A percentile compares a stretch with the other conserved stretches of the same genome.
Conservation (phyloP, 257 asterid genomes). For the Nicotiana obtusifolia region DNA sequence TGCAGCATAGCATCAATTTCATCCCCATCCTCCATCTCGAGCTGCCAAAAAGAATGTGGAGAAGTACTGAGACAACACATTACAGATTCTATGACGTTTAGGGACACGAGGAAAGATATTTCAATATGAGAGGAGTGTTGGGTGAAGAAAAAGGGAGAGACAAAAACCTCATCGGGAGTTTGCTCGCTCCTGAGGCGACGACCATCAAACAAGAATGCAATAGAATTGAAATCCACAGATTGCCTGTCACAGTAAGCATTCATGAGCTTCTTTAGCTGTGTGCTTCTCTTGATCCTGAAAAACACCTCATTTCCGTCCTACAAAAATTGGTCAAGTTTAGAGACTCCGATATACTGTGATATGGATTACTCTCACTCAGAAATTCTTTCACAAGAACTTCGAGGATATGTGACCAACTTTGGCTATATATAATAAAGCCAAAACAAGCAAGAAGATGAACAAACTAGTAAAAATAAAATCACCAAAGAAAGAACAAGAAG, state of each 20-base stretch:
- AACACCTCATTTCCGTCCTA: conserved; percentile 39
- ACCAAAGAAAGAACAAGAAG: not conserved
- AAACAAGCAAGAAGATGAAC: not conserved
- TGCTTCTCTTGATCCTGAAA: conserved; percentile 35
- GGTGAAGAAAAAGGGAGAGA: not conserved
- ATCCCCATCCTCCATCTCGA: conserved; percentile 39
- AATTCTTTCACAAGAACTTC: not conserved
- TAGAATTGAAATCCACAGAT: conserved; percentile 25
- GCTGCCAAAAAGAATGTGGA: not conserved
- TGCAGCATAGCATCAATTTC: conserved; percentile 40
- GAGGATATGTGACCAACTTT: not conserved
- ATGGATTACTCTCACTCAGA: not conserved
- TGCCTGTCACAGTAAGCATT: conserved; percentile 41
- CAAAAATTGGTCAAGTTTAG: not conserved
- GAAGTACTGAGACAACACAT: not conserved
- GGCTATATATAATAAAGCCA: not conserved
- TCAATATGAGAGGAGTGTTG: not conserved
- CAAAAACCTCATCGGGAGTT: conserved; percentile 38
- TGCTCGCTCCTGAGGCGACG: conserved; percentile 30
- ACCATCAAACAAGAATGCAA: conserved; percentile 38
- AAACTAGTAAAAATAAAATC: not conserved
- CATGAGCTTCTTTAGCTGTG: conserved; percentile 37
- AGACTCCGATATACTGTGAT: not conserved
- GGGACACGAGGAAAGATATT: not conserved
- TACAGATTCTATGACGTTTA: not conserved